Evolutionary conservation across 176 grass and related monocot genomes (phyloP).

Genomic region (Puccinellia tenuiflora): DNA sequence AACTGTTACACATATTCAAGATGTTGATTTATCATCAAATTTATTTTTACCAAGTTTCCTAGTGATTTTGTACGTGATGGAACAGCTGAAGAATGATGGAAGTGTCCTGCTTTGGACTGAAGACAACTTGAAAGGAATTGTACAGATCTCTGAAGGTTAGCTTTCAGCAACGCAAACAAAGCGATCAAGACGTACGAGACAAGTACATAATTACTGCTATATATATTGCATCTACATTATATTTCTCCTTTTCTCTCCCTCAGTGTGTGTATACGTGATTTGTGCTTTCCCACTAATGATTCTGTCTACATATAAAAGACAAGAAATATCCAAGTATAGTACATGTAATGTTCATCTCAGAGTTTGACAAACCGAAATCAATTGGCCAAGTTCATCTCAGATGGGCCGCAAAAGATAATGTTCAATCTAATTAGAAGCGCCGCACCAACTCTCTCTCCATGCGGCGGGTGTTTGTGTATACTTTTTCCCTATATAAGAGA

Average conservation of each 20-base stretch:
- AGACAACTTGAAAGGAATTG: neutral
- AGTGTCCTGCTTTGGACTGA: neutral
- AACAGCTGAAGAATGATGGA: conserved; percentile 2
- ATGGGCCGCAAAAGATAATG: no score
- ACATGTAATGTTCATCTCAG: neutral
- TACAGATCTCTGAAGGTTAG: neutral
- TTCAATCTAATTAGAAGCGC: no score
- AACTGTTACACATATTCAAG: neutral
- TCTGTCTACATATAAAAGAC: neutral
- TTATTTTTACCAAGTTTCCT: neutral
- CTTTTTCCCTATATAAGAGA: no score
- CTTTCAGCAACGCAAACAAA: neutral
- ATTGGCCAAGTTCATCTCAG: neutral
- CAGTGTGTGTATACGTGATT: neutral
- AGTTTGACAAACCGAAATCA: neutral
- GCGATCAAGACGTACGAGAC: neutral
- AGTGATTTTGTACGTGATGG: neutral
- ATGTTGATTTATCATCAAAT: neutral
- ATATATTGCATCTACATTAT: neutral
- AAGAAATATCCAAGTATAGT: neutral
- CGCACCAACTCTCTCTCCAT: no score
- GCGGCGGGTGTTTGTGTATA: no score
- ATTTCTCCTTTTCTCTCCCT: neutral
- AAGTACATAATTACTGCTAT: neutral
- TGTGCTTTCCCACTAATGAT: neutral